Conservation (phyloP, 2,329 filamentous ascomycete genomes). For the Scedosporium dehoogii region DNA sequence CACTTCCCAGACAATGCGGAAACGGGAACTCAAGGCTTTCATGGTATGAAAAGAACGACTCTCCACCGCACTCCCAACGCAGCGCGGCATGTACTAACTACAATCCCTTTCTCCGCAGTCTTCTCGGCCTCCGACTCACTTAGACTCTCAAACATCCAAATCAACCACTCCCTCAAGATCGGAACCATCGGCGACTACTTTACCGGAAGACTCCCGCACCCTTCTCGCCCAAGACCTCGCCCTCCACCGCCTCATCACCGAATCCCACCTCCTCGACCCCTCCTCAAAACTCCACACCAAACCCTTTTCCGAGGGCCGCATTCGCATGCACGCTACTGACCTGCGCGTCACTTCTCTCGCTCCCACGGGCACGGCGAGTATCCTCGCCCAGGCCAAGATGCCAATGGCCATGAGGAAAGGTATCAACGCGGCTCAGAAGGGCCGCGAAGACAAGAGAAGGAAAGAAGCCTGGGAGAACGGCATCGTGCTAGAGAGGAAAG, state of each 20-base stretch:
- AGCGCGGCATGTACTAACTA: constrained; percentile 6
- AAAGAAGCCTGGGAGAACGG: constrained; percentile 82
- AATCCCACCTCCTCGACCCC: constrained; percentile 70
- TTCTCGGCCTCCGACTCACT: constrained; percentile 36
- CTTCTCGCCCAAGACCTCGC: constrained; percentile 88
- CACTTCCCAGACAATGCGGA: constrained; percentile 39
- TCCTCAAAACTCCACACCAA: constrained; percentile 23
- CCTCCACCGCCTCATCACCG: constrained; percentile 78
- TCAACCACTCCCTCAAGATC: constrained; percentile 14
- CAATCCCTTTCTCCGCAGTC: constrained; percentile 22
- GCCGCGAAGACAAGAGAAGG: constrained; percentile 61
- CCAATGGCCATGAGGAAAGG: constrained; percentile 79
- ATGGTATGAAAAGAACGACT: constrained; percentile 43
- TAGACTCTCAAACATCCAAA: constrained; percentile 12
- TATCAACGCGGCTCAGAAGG: constrained; percentile 58
- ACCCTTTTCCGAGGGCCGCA: constrained; percentile 51
- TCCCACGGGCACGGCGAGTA: constrained; percentile 50
- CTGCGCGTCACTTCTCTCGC: constrained; percentile 74
- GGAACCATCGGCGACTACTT: constrained; percentile 18
- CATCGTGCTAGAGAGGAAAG: constrained; percentile 64
- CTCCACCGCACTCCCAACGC: background rate
- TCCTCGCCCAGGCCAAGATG: constrained; percentile 76
- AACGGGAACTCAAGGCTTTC: constrained; percentile 66
- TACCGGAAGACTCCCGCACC: constrained; percentile 48
- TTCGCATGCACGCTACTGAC: constrained; percentile 73